Percentiles rank a stretch among this genome's conserved stretches.
These are phyloP conservation scores for Ophiostoma populinum DNA, from an alignment of 2,329 filamentous ascomycete species.

Conservation along the genomic window DNA sequence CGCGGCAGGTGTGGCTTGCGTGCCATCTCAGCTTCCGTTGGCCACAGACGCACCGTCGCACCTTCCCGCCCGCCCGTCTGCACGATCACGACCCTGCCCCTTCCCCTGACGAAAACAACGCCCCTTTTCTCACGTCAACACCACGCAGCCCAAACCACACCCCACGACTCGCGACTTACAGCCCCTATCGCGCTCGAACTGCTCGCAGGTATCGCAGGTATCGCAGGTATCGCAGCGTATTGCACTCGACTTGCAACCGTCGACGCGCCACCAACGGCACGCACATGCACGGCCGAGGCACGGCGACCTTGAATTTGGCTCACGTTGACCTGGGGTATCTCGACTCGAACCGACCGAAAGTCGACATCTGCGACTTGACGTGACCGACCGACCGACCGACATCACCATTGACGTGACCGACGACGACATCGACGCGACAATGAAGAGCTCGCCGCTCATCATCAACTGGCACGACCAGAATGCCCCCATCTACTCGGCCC, in stretches of 20 bases:
- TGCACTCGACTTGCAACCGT: neutral
- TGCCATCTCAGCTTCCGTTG: neutral
- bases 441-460: slow-evolving; percentile 93
- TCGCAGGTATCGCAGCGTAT: neutral
- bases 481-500: slow-evolving; percentile 88
- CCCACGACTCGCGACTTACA: too few relatives aligned
- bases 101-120: too few relatives aligned
- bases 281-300: neutral
- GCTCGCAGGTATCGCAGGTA: neutral
- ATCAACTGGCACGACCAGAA: slow-evolving; percentile 99
- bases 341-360: too few relatives aligned
- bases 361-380: too few relatives aligned
- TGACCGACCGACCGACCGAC: neutral
- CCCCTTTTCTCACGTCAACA: too few relatives aligned
- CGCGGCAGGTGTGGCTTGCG: neutral
- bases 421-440: slow-evolving; percentile 32
- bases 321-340: too few relatives aligned
- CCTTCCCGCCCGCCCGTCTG: too few relatives aligned
- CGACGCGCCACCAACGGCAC: neutral
- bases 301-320: too few relatives aligned
- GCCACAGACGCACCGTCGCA: too few relatives aligned
- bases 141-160: too few relatives aligned
- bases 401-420: slow-evolving; percentile 5
- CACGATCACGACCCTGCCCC: too few relatives aligned
- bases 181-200: neutral